A percentile compares a stretch with the other conserved stretches of the same genome.
phyloP scores from a whole-genome alignment of 2,329 filamentous ascomycete species.

The Penicillium sp. region DNA sequence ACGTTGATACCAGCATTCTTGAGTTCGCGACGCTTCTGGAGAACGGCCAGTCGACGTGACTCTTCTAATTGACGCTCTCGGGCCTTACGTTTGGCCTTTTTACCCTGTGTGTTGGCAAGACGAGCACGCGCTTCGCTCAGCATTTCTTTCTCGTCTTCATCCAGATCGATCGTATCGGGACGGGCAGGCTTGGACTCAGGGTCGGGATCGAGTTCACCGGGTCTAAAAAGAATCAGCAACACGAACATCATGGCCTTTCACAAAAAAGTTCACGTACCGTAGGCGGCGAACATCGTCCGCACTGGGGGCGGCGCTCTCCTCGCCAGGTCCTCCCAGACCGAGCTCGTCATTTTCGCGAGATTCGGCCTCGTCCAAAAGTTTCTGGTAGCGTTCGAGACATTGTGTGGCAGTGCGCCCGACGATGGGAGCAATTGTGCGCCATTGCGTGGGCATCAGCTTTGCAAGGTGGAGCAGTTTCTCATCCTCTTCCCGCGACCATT shows the following conservation, averaged over 20 bases:
- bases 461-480: conserved; percentile 95
- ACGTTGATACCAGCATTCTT: conserved; percentile 99
- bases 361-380: conserved; percentile 92
- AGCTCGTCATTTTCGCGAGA: conserved; percentile 78
- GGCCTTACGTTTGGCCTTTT: conserved; percentile 98
- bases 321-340: conserved; percentile 77
- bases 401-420: conserved; percentile 96
- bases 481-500: conserved; percentile 98
- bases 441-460: conserved; percentile 98
- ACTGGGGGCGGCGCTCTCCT: conserved; percentile 80
- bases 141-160: conserved; percentile 99
- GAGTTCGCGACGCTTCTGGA: conserved; percentile 93
- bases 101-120: conserved; percentile 95
- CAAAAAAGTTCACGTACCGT: conserved; percentile 48
- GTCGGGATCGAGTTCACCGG: conserved; percentile 95
- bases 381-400: conserved; percentile 95
- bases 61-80: conserved; percentile 94
- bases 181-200: conserved; percentile 93
- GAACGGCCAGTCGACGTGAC: conserved; percentile 79
- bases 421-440: conserved; percentile 96
- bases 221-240: conserved; percentile 43
- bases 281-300: conserved; percentile 89
- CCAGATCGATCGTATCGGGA: conserved; percentile 95
- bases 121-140: conserved; percentile 94
- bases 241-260: background rate